These are phyloP conservation scores for Penicillium aurantiogriseum DNA, from an alignment of 2,329 filamentous ascomycete genomes.

Conservation along the genomic window DNA sequence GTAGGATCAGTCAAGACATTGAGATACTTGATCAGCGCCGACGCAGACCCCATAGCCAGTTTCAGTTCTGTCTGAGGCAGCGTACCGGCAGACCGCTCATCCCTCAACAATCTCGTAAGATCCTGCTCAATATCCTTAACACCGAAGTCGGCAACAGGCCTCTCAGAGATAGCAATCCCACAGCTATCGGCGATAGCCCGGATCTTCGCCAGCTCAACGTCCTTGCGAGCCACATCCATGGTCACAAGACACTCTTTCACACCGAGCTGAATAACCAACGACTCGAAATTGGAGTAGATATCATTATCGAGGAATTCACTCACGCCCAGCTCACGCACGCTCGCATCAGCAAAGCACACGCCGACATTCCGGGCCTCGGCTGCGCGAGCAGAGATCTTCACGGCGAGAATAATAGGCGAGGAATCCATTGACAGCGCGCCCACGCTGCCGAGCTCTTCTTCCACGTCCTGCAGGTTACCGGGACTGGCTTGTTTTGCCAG, in stretches of 20 bases:
- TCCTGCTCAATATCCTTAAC: constrained; percentile 95
- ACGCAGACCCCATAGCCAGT: constrained; percentile 91
- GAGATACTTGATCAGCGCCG: constrained; percentile 91
- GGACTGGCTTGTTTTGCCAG: constrained; percentile 88
- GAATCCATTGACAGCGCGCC: constrained; percentile 67
- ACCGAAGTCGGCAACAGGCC: constrained; percentile 73
- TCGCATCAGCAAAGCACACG: constrained; percentile 97
- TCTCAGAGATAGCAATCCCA: constrained; percentile 83
- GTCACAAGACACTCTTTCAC: constrained; percentile 92
- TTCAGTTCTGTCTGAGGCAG: constrained; percentile 91
- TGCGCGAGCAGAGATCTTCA: constrained; percentile 88
- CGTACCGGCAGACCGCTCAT: constrained; percentile 72
- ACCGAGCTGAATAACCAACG: constrained; percentile 90
- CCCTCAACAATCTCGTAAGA: constrained; percentile 78
- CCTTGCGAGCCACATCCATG: constrained; percentile 73
- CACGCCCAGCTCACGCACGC: constrained; percentile 89
- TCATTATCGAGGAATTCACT: constrained; percentile 99
- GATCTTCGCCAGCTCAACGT: constrained; percentile 83
- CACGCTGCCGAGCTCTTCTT: constrained; percentile 78
- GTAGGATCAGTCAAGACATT: constrained; percentile 84
- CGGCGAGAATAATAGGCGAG: constrained; percentile 89
- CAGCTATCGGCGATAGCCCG: constrained; percentile 88
- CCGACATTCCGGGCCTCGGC: constrained; percentile 82
- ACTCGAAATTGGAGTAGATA: constrained; percentile 96
- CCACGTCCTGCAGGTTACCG: constrained; percentile 93